Base-by-base conservation (phyloP, 495 filamentous ascomycete genomes). In the Trichoderma reesei region DNA sequence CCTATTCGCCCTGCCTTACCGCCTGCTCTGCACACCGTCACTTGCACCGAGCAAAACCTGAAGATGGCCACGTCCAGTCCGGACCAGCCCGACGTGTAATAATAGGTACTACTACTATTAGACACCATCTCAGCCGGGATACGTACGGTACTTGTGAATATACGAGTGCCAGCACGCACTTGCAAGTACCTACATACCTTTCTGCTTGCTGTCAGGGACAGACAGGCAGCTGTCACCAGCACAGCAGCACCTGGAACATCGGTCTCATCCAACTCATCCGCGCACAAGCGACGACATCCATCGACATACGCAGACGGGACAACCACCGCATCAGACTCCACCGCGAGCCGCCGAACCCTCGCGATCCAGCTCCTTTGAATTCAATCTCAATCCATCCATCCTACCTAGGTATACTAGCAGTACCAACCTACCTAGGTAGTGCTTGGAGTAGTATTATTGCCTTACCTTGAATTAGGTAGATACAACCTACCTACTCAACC, bases 281-380 rank as follows among this genome's bases (percentile, higher is more conserved):
- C 26, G 26, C 26, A 26, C 26, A 26, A 26, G 26, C 26, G 26
- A 26, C 14, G n/a, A 44, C 14, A 44, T 44, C 46, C n/a, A 54
- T 18, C 46, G 20, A 20, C 14, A 26, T 1, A 26, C 26, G 6
- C 46, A 51, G 20, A 51, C 10, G 18, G 18, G 26, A 26, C 26
- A 26, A 26, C 26, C 26, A 56, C 33, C 33, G 34, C 7, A 56
- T 9, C 10, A 31, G 10, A 56, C 51, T 33, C 51, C 51, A 56
- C 51, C 51, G 8, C 51, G 51, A 56, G 51, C 51, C 51, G 51
- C 51, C 51, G 51, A 56, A 26, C 26, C 9, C 31, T 56, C 38
- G 38, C 38, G 38, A 39, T 39, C 38, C 38, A 39, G 2, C 38
- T 26, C 26, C 26, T 26, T 26, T 26, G 26, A 26, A 26, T 26